Percentiles rank a stretch among this genome's conserved stretches.
phyloP scores from a whole-genome alignment of 2,329 filamentous ascomycete species.

The Onygenales sp. region DNA sequence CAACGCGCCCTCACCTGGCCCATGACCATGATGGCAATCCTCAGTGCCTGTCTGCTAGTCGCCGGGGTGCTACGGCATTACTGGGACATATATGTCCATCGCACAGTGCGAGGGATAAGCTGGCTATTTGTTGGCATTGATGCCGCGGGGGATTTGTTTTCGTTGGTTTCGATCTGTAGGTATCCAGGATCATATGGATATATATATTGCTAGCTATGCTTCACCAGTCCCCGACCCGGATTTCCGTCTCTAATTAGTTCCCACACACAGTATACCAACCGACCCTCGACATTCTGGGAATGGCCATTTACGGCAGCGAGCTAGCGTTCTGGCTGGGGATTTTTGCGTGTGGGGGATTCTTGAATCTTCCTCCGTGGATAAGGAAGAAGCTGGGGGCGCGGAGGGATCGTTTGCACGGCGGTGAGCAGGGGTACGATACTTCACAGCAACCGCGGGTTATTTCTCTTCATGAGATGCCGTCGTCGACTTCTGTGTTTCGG shows the following conservation, averaged over 20 bases:
- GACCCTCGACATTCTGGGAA: constrained; percentile 49
- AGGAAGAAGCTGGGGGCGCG: constrained; percentile 16
- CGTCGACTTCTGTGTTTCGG: constrained; percentile 55
- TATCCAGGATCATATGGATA: constrained; percentile 1
- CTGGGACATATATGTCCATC: constrained; percentile 57
- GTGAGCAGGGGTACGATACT: background rate
- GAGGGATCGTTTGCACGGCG: constrained; percentile 6
- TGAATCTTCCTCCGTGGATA: constrained; percentile 53
- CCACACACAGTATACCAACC: constrained; percentile 43
- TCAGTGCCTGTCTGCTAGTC: constrained; percentile 54
- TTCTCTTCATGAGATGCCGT: constrained; percentile 41
- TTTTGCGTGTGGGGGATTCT: constrained; percentile 56
- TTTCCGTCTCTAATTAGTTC: background rate
- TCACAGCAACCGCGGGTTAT: constrained; percentile 3
- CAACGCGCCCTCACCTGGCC: constrained; percentile 48
- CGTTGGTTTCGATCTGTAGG: constrained; percentile 49
- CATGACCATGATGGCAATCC: constrained; percentile 54
- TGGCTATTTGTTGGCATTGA: constrained; percentile 65
- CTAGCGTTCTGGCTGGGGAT: constrained; percentile 58
- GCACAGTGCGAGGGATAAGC: constrained; percentile 60
- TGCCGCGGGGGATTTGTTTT: constrained; percentile 58
- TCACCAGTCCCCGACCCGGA: background rate
- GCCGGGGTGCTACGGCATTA: constrained; percentile 60
- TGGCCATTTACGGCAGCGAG: constrained; percentile 59
- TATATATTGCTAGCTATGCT: background rate